Base-by-base conservation (phyloP, 768 basidiomycete genomes). In the Tricholoma saponaceum region DNA sequence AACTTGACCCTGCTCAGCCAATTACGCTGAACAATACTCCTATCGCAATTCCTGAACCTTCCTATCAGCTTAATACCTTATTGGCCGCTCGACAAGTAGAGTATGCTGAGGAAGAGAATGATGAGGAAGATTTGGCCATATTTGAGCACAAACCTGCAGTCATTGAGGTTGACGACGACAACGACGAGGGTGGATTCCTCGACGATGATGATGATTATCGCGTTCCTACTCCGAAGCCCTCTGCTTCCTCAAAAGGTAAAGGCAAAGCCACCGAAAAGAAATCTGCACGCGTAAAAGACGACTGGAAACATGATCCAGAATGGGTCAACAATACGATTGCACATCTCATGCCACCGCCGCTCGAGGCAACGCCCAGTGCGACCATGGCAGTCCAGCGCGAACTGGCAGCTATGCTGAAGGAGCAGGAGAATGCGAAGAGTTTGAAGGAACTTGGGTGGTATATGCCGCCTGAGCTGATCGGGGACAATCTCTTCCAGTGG, bases 401-500 rank as follows among this genome's bases (percentile, higher is more conserved):
- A 69, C 72, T 89, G 46, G 82, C 76, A 58, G 65, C 76, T 16
- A 83, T 87, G 77, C 66, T 89, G 52, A 82, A 74, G 58, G 84
- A 84, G 62, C 87, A 90, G 67, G 76, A 79, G 8, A 65, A 61
- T 18, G 72, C 74, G 10, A 65, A 63, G 41, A 72, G 79, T 47
- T 66, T 82, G 51, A 77, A 72, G 51, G 80, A 84, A 56, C 72
- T 89, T 1, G 89, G 88, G 10, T 90, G 88, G 85, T 88, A 85
- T 66, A 76, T 90, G 68, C 81, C 87, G 12, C 80, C 78, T 16
- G 83, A 85, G n/a, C 69, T 82, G 43, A 82, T 87, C 20, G 81
- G 79, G 7, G 83, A 88, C 64, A 88, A 88, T 60, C 68, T 87
- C 18, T 87, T 84, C 69, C 85, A 85, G 64, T 89, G 86, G 86